These are phyloP conservation scores for Verticillium dahliae DNA, from an alignment of 2,329 filamentous ascomycete species.

Conservation along the genomic window DNA sequence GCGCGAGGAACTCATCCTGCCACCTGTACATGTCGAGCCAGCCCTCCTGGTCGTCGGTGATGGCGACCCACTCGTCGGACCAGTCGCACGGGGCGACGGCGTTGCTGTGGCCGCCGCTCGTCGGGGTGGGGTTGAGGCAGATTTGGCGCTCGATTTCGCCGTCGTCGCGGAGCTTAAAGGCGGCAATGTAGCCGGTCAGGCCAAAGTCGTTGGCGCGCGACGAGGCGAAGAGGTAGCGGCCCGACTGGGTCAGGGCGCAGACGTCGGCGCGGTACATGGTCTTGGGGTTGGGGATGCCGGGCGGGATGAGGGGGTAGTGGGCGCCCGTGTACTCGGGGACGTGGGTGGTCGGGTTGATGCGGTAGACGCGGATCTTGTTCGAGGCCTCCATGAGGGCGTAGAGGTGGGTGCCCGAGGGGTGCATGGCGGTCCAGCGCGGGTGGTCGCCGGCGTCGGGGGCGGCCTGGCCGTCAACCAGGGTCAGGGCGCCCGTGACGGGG, in stretches of 20 bases:
- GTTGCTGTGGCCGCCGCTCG: slow-evolving; percentile 82
- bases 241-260: slow-evolving; percentile 63
- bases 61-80: slow-evolving; percentile 82
- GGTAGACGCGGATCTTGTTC: slow-evolving; percentile 75
- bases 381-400: slow-evolving; percentile 89
- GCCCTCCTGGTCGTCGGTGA: slow-evolving; percentile 83
- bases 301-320: slow-evolving; percentile 72
- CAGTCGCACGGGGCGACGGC: slow-evolving; percentile 79
- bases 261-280: slow-evolving; percentile 80
- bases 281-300: slow-evolving; percentile 50
- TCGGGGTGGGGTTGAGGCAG: slow-evolving; percentile 76
- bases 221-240: slow-evolving; percentile 75
- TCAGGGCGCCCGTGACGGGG: slow-evolving; percentile 17
- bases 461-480: slow-evolving; percentile 64
- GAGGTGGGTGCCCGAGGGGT: slow-evolving; percentile 69
- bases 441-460: slow-evolving; percentile 69
- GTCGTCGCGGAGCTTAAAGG: slow-evolving; percentile 62
- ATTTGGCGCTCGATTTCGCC: slow-evolving; percentile 74
- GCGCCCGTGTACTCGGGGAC: slow-evolving; percentile 74
- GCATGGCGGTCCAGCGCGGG: slow-evolving; percentile 82
- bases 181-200: slow-evolving; percentile 76
- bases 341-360: slow-evolving; percentile 66
- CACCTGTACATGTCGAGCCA: slow-evolving; percentile 85
- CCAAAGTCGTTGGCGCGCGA: slow-evolving; percentile 71
- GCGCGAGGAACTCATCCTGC: slow-evolving; percentile 71